Evolutionary conservation across 2,329 filamentous ascomycete genomes (phyloP), one percentile per base, ranked within the genome.

Genomic region (Xylariaceae sp.): DNA sequence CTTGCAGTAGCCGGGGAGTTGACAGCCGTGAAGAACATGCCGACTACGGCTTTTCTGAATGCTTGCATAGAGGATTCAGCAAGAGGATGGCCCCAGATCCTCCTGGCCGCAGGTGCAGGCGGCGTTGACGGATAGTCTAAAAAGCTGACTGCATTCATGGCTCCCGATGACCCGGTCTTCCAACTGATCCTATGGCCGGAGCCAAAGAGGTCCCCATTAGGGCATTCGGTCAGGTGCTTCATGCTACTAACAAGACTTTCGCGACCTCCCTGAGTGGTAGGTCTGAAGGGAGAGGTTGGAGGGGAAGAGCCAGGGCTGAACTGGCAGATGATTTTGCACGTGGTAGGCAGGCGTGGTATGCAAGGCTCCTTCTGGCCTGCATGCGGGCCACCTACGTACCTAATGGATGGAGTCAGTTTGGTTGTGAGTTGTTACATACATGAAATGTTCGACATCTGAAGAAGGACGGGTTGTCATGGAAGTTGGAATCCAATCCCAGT

Each of bases 401-500:
- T 18, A 18, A 30, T 30, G 23, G 23, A 30, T 30, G 23, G 23
- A 30, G 23, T 30, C 23, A 30, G 23, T 30, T 5, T 30, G 23
- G 23, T 30, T 30, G 5, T 30, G 23, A 30, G 23, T 41, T 9
- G 37, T 10, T 41, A 41, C 10, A 17, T 18, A 10, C 2, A 17
- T 47, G 9, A 15, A n/a, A 39, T 41, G 41, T 34, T 4, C 41
- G 11, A 30, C 8, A 3, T 47, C 41, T n/a, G 10, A 48, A 51
- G 17, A 15, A 15, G 44, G 44, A 39, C 30, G 35, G 6, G 17
- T 23, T 18, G 34, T 48, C 51, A 52, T 51, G n/a, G 50, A 39
- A 17, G 8, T 41, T 41, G 55, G 55, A 23, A 55, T 35, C 11
- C 11, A 17, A 56, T 61, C 56, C 56, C 56, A 61, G 58, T 63